Evolutionary conservation across 2,329 filamentous ascomycete genomes (phyloP).

Genomic region (Fusarium nygamai): DNA sequence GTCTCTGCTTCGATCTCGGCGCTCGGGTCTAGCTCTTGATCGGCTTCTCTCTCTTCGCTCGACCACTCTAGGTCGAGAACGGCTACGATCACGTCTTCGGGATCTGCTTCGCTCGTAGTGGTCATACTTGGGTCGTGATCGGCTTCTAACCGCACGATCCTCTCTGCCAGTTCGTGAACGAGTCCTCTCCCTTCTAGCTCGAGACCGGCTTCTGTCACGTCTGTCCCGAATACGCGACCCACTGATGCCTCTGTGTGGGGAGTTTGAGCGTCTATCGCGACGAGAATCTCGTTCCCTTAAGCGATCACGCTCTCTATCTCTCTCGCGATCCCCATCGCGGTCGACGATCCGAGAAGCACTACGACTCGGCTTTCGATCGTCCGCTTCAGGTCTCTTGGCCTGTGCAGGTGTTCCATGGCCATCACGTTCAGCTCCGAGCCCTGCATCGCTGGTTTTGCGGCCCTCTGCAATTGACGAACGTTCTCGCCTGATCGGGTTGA

Average conservation of each 20-base stretch:
- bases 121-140: constrained; percentile 48
- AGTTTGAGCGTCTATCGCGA: constrained; percentile 51
- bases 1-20: constrained; percentile 46
- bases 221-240: constrained; percentile 47
- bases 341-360: constrained; percentile 47
- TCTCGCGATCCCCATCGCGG: constrained; percentile 39
- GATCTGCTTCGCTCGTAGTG: constrained; percentile 51
- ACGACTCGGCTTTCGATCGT: constrained; percentile 48
- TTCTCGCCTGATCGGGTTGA: constrained; percentile 63
- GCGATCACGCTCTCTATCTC: constrained; percentile 44
- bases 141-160: constrained; percentile 46
- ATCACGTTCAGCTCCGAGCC: constrained; percentile 50
- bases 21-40: constrained; percentile 40
- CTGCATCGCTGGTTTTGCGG: constrained; percentile 51
- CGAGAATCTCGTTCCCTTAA: constrained; percentile 43
- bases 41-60: constrained; percentile 49
- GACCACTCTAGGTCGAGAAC: constrained; percentile 46
- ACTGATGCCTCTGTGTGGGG: constrained; percentile 50
- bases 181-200: constrained; percentile 51
- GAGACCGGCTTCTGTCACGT: constrained; percentile 51
- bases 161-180: constrained; percentile 52
- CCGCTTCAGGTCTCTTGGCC: constrained; percentile 36
- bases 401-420: constrained; percentile 46
- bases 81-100: constrained; percentile 50
- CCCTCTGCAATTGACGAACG: constrained; percentile 55